Conservation (phyloP, 2,329 filamentous ascomycete species). For the Cryphonectria naterciae region DNA sequence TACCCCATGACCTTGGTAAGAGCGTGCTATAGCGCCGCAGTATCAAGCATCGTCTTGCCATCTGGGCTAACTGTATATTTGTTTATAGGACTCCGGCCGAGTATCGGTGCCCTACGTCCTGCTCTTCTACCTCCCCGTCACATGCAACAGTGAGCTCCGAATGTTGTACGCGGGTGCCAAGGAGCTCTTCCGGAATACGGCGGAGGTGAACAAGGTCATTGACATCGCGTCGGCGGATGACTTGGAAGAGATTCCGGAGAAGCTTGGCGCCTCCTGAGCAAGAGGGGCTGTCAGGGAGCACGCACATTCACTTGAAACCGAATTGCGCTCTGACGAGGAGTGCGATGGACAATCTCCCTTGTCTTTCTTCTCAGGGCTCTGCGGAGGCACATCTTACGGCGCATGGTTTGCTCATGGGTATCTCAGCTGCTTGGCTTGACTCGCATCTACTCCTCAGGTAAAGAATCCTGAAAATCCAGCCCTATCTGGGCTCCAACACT, state of each 20-base stretch:
- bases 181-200: constrained; percentile 91
- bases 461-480: constrained; percentile 58
- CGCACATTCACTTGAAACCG: background rate
- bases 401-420: constrained; percentile 20
- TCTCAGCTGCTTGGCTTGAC: constrained; percentile 12
- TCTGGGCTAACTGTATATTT: background rate
- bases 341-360: background rate
- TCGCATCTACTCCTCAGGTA: constrained; percentile 45
- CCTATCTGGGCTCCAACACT: constrained; percentile 70
- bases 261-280: constrained; percentile 47
- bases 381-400: constrained; percentile 13
- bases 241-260: constrained; percentile 77
- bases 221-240: constrained; percentile 84
- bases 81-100: constrained; percentile 73
- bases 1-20: constrained; percentile 84
- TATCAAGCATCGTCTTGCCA: background rate
- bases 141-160: constrained; percentile 81
- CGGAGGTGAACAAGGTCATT: constrained; percentile 85
- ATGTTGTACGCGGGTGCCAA: constrained; percentile 98
- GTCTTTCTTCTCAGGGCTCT: background rate
- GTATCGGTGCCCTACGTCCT: constrained; percentile 91
- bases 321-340: background rate
- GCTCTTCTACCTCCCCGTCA: constrained; percentile 91
- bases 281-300: background rate
- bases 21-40: background rate